These are phyloP conservation scores for Nephelium lappaceum DNA, from an alignment of 345 rosid genomes.

Conservation along the genomic window DNA sequence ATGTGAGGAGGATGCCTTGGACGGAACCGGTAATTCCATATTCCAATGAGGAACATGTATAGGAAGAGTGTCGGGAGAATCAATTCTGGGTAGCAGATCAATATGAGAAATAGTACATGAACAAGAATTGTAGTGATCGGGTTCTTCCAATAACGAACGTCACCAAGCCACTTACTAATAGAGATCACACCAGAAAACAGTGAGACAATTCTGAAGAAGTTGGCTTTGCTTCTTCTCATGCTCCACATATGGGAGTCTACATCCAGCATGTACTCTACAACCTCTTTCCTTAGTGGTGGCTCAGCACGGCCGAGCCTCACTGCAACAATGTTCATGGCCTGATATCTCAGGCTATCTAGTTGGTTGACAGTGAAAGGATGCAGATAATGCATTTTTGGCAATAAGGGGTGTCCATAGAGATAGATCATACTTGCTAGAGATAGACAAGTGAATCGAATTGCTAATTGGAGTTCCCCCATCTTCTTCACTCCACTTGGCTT, in stretches of 20 bases:
- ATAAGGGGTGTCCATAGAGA: conserved; percentile 71
- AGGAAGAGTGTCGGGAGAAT: conserved; percentile 77
- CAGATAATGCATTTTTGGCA: conserved; percentile 87
- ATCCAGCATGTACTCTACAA: conserved; percentile 89
- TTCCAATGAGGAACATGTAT: conserved; percentile 82
- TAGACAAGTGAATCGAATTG: conserved; percentile 72
- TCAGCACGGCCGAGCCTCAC: conserved; percentile 74
- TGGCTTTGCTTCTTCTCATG: conserved; percentile 89
- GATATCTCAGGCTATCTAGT: conserved; percentile 70
- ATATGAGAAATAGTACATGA: conserved; percentile 68
- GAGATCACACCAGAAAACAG: conserved; percentile 64
- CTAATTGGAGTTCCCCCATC: conserved; percentile 84
- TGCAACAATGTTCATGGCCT: conserved; percentile 81
- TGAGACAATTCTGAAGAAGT: conserved; percentile 83
- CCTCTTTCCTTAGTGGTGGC: conserved; percentile 84
- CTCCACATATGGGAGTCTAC: conserved; percentile 97
- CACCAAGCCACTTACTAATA: conserved; percentile 75
- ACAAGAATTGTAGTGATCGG: conserved; percentile 67
- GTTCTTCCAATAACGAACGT: conserved; percentile 77
- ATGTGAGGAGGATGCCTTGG: conserved; percentile 76
- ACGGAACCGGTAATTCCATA: conserved; percentile 74
- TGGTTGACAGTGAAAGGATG: conserved; percentile 89
- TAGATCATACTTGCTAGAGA: conserved; percentile 74
- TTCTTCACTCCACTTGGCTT: conserved; percentile 76
- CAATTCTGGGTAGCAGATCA: conserved; percentile 79